Base-by-base conservation (phyloP, 805 yeast species). In the Myxozyma geophila region DNA sequence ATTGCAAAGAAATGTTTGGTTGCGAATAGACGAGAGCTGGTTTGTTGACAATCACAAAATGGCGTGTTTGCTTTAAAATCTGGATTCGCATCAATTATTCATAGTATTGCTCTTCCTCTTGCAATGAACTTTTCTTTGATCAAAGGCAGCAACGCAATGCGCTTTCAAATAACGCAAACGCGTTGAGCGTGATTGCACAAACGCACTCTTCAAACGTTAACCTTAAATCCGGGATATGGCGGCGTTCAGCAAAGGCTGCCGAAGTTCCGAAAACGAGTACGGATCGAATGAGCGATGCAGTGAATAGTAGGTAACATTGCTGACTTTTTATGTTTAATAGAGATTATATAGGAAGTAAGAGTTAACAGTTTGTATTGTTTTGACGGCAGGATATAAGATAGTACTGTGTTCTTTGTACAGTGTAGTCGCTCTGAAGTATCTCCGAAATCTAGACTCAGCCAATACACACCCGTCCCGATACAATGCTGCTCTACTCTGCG, bases 11-110 rank as follows among this genome's bases (percentile, higher is more conserved):
- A 6, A 9, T 15, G 15, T 19, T 41, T 12, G 37, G 58, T 33
- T 52, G 59, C 17, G 57, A 49, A 19, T 15, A 35, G 9, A 49
- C 36, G 9, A 35, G 39, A 1, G 60, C 44, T 10, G 47, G 51
- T 15, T 63, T 49, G 47, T 65, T 65, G 39, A 65, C 23, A 8
- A 65, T 36, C 15, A 59, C 5, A 35, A 46, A 62, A 43, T 65
- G 68, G 2, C 54, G 58, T 12, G 57, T 46, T 33, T 51, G 54
- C 17, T 21, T 35, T 17, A 64, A 43, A 4, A 64, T 52, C 7
- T 56, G 48, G 8, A 52, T 52, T 21, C 23, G 37, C 55, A 52
- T 52, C 10, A 17, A 10, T 6, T 13, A 46, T 35, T 50, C 54
- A 35, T 13, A 36, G 36, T 50, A 35, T 28, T 28, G 28, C 43